phyloP scores from a whole-genome alignment of 2,329 filamentous ascomycete genomes.

The Pseudodiploospora longispora region DNA sequence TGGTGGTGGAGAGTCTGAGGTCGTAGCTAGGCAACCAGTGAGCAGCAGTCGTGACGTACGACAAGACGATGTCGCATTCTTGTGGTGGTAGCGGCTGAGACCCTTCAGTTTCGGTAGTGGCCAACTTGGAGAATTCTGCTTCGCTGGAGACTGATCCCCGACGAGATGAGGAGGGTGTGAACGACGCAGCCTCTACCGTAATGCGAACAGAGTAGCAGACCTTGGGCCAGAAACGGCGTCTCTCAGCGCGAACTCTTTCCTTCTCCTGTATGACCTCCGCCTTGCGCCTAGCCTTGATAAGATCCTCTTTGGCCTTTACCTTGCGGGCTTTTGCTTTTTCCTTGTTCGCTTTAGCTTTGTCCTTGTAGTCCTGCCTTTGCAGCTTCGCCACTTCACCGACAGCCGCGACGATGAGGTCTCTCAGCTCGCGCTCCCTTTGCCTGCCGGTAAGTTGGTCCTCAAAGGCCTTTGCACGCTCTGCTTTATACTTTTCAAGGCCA shows the following conservation, averaged over 20 bases:
- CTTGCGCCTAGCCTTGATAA: constrained; percentile 27
- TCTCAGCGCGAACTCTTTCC: constrained; percentile 33
- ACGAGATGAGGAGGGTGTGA: constrained; percentile 38
- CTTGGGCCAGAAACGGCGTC: constrained; percentile 40
- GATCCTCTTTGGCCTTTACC: constrained; percentile 26
- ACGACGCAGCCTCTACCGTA: constrained; percentile 35
- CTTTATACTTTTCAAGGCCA: constrained; percentile 32
- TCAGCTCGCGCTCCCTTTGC: constrained; percentile 23
- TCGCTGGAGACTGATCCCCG: constrained; percentile 45
- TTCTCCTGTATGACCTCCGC: constrained; percentile 34
- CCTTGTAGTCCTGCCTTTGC: constrained; percentile 17
- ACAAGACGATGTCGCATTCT: constrained; percentile 42
- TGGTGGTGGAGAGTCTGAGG: constrained; percentile 49
- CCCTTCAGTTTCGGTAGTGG: constrained; percentile 10
- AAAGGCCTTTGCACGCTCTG: constrained; percentile 34
- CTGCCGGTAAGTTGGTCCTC: constrained; percentile 29
- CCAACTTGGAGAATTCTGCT: constrained; percentile 33
- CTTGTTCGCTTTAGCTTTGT: constrained; percentile 19
- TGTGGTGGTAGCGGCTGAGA: constrained; percentile 7
- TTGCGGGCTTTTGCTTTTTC: constrained; percentile 25
- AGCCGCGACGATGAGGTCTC: constrained; percentile 22
- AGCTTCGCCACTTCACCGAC: constrained; percentile 26
- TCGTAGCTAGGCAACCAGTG: constrained; percentile 57
- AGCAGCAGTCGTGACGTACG: constrained; percentile 50
- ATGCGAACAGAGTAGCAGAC: constrained; percentile 40